A percentile compares a stretch with the other conserved stretches of the same genome.
Conservation (phyloP, 768 basidiomycete species). For the Heimioporus sp. region DNA sequence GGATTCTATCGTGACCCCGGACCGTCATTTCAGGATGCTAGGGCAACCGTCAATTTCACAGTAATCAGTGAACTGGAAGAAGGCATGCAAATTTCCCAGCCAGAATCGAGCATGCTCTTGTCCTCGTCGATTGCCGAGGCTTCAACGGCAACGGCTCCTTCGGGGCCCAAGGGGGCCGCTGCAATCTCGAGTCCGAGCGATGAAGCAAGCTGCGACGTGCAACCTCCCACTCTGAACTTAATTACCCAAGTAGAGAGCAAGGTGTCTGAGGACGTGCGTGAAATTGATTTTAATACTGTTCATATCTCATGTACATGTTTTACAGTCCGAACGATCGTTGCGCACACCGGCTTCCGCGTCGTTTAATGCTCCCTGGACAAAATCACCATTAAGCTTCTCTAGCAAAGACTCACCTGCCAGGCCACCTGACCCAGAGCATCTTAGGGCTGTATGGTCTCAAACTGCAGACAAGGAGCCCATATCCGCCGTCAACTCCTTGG, state of each 20-base stretch:
- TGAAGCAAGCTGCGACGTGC: conserved; percentile 5
- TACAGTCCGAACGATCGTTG: conserved; percentile 43
- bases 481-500: conserved; percentile 74
- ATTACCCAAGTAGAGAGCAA: conserved; percentile 43
- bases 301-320: conserved; percentile 10
- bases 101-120: conserved; percentile 23
- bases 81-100: conserved; percentile 3
- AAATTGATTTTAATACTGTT: neutral
- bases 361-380: conserved; percentile 48
- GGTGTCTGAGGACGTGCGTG: conserved; percentile 54
- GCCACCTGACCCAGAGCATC: conserved; percentile 76
- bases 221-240: conserved; percentile 21
- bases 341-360: conserved; percentile 44
- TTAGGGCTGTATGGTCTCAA: conserved; percentile 84
- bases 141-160: conserved; percentile 6
- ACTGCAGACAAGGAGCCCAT: conserved; percentile 66
- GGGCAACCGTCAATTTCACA: conserved; percentile 65
- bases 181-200: conserved; percentile 8
- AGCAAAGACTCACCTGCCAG: conserved; percentile 69
- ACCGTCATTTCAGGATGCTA: conserved; percentile 47
- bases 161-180: conserved; percentile 6
- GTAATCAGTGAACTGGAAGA: conserved; percentile 75
- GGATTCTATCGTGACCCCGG: conserved; percentile 70
- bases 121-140: conserved; percentile 18
- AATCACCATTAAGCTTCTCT: conserved; percentile 48